Evolutionary conservation across 2,329 filamentous ascomycete genomes (phyloP).

Genomic region (Botrytis fabae): DNA sequence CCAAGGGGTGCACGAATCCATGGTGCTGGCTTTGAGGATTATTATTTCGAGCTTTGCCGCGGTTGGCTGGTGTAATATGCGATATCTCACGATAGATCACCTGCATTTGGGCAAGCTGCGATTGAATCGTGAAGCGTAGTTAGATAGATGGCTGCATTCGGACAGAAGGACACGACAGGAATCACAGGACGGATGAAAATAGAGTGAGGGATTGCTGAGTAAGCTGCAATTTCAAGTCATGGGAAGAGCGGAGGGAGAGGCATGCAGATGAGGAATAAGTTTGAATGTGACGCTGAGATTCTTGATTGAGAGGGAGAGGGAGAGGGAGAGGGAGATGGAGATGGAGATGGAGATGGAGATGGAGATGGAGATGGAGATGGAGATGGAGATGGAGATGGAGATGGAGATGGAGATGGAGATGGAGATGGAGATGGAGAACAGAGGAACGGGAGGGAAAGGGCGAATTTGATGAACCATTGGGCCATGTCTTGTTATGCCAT

Average conservation of each 20-base stretch:
- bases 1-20: constrained; percentile 7
- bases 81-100: background rate
- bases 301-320: too few relatives aligned
- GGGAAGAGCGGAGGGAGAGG: background rate
- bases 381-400: too few relatives aligned
- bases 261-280: background rate
- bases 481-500: background rate
- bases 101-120: background rate
- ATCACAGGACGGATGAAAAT: background rate
- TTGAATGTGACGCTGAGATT: background rate
- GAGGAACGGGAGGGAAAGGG: background rate
- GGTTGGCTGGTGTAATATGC: background rate
- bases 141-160: background rate
- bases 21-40: background rate
- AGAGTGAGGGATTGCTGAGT: background rate
- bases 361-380: background rate
- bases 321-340: too few relatives aligned
- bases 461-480: background rate
- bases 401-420: background rate
- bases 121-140: background rate
- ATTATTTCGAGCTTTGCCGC: constrained; percentile 16
- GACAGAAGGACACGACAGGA: background rate
- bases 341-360: background rate
- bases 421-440: background rate
- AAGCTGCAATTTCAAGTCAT: background rate